Conservation (phyloP, 345 rosid genomes). For the Stellera chamaejasme region DNA sequence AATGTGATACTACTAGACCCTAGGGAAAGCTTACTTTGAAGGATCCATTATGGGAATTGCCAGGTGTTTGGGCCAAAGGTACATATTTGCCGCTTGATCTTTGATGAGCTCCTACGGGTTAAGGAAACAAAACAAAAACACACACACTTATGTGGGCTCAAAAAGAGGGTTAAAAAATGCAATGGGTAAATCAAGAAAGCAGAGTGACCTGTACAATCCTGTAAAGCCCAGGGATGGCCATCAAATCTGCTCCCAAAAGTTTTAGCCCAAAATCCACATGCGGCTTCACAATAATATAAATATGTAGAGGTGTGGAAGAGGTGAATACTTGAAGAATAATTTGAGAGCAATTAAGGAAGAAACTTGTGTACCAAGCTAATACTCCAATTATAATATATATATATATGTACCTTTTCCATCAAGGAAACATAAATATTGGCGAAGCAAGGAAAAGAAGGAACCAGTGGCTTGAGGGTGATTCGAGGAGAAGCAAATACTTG, state of each 20-base stretch:
- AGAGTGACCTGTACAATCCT: conserved; percentile 54
- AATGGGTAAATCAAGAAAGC: no score
- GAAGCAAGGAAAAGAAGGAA: conserved; percentile 86
- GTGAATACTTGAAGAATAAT: no score
- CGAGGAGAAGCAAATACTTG: conserved; percentile 86
- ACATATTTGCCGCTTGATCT: conserved; percentile 87
- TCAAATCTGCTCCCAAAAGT: conserved; percentile 71
- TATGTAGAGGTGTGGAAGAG: no score
- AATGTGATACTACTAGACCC: no score
- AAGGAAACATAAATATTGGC: conserved; percentile 79
- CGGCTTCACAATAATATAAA: conserved; percentile 16
- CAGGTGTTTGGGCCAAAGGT: conserved; percentile 80
- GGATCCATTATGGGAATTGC: conserved; percentile 73
- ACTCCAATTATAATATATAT: background rate
- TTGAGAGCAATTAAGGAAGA: no score
- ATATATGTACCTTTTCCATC: conserved; percentile 62
- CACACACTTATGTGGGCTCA: no score
- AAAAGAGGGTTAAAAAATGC: no score
- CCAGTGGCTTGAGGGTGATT: conserved; percentile 77
- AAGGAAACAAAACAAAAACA: no score
- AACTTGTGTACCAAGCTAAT: no score
- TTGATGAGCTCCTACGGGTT: conserved; percentile 78
- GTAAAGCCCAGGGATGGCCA: conserved; percentile 86
- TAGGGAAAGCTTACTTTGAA: conserved; percentile 31
- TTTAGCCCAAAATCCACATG: conserved; percentile 84